Percentiles rank a stretch among this genome's conserved stretches.
Conservation (phyloP, 345 rosid species). For the Conringia planisiliqua region DNA sequence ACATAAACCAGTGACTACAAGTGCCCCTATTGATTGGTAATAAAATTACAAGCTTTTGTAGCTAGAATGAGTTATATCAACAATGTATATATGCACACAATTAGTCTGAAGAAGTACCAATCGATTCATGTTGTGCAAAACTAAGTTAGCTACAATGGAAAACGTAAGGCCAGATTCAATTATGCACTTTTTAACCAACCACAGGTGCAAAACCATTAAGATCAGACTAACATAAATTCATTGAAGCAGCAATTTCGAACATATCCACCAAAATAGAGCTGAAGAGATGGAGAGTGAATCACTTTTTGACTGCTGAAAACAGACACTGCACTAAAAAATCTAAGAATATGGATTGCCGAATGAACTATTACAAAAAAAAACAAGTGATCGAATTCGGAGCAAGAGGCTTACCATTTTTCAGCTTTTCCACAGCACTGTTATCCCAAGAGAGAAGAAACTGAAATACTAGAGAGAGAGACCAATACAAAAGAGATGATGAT, state of each 20-base stretch:
- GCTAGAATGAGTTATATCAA: background rate
- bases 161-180: background rate
- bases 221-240: background rate
- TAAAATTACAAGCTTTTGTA: background rate
- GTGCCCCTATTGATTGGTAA: background rate
- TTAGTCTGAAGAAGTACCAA: background rate
- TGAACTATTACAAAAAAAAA: background rate
- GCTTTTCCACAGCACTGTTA: background rate
- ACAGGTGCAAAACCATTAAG: background rate
- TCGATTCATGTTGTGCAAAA: background rate
- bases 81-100: background rate
- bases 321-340: too few species aligned
- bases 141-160: background rate
- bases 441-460: background rate
- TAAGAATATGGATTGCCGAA: too few species aligned
- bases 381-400: background rate
- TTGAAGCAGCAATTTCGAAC: background rate
- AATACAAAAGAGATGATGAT: background rate
- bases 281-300: background rate
- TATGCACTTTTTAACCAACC: background rate
- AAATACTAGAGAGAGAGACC: background rate
- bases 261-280: background rate
- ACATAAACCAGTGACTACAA: background rate
- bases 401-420: background rate
- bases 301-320: too few species aligned